Evolutionary conservation across 2,329 filamentous ascomycete species (phyloP).

Genomic region (Celoporthe dispersa): DNA sequence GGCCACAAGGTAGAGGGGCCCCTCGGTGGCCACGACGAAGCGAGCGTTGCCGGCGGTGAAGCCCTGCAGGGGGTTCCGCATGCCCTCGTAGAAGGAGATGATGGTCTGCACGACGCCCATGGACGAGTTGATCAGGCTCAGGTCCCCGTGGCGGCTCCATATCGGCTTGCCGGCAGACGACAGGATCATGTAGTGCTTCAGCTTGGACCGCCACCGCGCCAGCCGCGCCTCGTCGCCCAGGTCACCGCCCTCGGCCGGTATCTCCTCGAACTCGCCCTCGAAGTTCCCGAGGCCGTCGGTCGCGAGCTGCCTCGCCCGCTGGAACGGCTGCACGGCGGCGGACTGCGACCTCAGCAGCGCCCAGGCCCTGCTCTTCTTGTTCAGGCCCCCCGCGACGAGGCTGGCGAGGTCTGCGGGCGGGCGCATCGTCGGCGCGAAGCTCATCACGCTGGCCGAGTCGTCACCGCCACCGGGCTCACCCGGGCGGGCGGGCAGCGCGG

Average conservation of each 20-base stretch:
- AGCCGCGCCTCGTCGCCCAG: constrained; percentile 64
- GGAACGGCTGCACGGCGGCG: constrained; percentile 64
- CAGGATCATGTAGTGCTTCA: constrained; percentile 96
- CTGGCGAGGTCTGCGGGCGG: constrained; percentile 77
- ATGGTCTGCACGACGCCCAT: constrained; percentile 97
- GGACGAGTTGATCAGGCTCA: constrained; percentile 87
- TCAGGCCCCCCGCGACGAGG: constrained; percentile 73
- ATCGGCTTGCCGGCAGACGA: constrained; percentile 97
- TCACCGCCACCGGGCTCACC: constrained; percentile 66
- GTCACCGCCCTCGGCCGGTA: constrained; percentile 59
- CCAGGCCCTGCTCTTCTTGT: constrained; percentile 70
- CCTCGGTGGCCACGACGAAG: constrained; percentile 84
- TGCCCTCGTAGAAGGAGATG: constrained; percentile 91
- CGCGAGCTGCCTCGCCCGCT: constrained; percentile 37
- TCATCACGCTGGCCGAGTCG: constrained; percentile 69
- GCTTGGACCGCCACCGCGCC: constrained; percentile 82
- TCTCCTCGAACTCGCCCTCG: constrained; percentile 75
- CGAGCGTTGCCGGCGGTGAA: constrained; percentile 87
- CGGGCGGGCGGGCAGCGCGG: constrained; percentile 24
- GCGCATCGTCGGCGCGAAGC: constrained; percentile 66
- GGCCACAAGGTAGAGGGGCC: constrained; percentile 88
- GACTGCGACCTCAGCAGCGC: constrained; percentile 67
- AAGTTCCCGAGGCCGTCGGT: constrained; percentile 67
- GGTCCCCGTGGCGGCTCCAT: constrained; percentile 91
- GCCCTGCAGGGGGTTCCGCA: constrained; percentile 74